Base-by-base conservation (phyloP, 192 early-diverging fungal genomes). In the Gigaspora rosea region DNA sequence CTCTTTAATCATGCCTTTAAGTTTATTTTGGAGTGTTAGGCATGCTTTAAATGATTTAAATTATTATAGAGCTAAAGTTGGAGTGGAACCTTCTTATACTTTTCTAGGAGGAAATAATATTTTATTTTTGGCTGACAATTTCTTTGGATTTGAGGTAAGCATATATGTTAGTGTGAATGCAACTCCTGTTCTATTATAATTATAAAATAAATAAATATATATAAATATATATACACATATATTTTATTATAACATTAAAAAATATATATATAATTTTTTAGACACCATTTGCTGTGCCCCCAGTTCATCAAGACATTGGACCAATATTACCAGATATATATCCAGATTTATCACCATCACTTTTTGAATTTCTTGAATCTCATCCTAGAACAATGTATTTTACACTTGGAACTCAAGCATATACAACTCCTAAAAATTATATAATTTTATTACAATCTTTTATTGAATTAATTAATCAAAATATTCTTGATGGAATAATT, bases 261-360 rank as follows among this genome's bases (percentile, higher is more conserved):
- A 41, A 6, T 7, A 41, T 6, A 3, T 6, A 41, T 41, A 41
- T 41, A 41, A 41, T 41, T 41, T 41, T 41, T 41, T 47, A 65
- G 12, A 16, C 10, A 71, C 41, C 41, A 41, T 41, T 41, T 7
- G 41, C 41, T 7, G 41, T 41, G 41, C 41, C 41, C 7, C 41
- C 41, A 41, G 1, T 41, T 50, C n/a, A 22, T 50, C 11, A 73
- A 54, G 71, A 73, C 46, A 61, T 85, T 68, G 83, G 83, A 1
- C 83, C 83, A 3, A 77, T 85, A 18, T 71, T 85, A 50, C 69
- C 74, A 54, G 56, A 76, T 66, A 18, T 27, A 0, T 79, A 83
- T 36, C 52, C 13, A 49, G 16, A 41, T 13, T 33, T 79, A 8
- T 50, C 74, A 36, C 2, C 27, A 10, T 3, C 13, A 3, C 13